Evolutionary conservation across 345 rosid species (phyloP), one percentile per base, ranked within the genome.

Genomic region (Diplotaxis tenuifolia): DNA sequence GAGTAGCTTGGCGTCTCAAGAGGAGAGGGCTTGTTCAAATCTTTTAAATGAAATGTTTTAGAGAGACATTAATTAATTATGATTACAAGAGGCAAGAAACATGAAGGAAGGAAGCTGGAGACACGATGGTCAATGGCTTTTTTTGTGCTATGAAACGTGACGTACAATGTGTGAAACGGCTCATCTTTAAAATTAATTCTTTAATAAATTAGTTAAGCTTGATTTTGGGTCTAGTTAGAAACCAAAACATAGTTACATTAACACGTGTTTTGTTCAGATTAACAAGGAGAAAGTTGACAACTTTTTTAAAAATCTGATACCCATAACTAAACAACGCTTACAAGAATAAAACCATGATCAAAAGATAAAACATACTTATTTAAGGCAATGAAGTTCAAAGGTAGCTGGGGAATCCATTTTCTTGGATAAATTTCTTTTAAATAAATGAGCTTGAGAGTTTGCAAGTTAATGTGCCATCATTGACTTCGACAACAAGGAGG

Each of bases 101-200:
- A 71, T 58, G 72, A 74, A 66, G 67, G 47, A 40, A 57, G 61
- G 66, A 42, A 42, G 50, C 57, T 65, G 52, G 50, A 73, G 58
- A 42, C 50, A 47, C 53, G 63, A 50, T 22, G 75, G 49, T 70
- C 59, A 60, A 47, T 23, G 32, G 0, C 10, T 1, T 21, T 19
- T 9, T 53, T 11, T 36, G 76, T 65, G 71, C 2, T 49, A 73
- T 18, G 65, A 14, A 73, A 65, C 71, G 73, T 67, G 73, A 75
- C 22, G 16, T 32, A 25, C 72, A 23, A 67, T 59, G 38, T 50
- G 73, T 4, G 31, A 75, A 75, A 75, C 68, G 73, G 49, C 36
- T 11, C 29, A 50, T 7, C 22, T 59, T 67, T n/a, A n/a, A 32
- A 14, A 29, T 19, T 67, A 15, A 7, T 42, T 70, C 0, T 40